Evolutionary conservation across 805 yeast species (phyloP).

Genomic region (Ogataea nitratoaversa): DNA sequence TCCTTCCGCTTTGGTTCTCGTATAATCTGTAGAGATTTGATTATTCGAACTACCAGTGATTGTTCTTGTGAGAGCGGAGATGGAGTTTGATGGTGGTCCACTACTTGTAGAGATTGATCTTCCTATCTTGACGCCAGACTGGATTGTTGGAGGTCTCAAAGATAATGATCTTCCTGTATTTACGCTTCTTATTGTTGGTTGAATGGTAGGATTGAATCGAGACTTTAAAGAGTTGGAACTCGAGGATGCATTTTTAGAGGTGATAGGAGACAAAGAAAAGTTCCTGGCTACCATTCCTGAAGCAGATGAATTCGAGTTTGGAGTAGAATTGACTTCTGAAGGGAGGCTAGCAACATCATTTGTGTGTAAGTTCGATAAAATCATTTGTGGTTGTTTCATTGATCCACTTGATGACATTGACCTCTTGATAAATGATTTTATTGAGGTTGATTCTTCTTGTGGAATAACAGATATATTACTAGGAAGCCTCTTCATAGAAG

Average conservation of each 20-base stretch:
- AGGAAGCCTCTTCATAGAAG: conserved; percentile 6
- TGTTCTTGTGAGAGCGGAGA: too few relatives aligned
- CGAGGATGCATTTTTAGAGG: neutral
- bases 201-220: neutral
- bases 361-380: neutral
- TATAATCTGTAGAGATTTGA: too few relatives aligned
- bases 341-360: neutral
- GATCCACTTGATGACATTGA: conserved; percentile 6
- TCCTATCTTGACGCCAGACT: neutral
- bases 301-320: neutral
- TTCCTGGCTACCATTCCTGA: neutral
- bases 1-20: neutral
- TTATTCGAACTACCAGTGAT: too few relatives aligned
- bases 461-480: neutral
- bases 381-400: neutral
- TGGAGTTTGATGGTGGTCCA: too few relatives aligned
- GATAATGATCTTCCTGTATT: conserved; percentile 2
- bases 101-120: conserved; percentile 1
- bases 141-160: conserved; percentile 3
- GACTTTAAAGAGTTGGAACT: neutral
- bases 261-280: neutral
- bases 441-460: conserved; percentile 3
- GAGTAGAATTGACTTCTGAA: neutral
- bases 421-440: conserved; percentile 12
- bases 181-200: neutral